Conservation (phyloP, 73 alveolate genomes). For the Paramecium caudatum region DNA sequence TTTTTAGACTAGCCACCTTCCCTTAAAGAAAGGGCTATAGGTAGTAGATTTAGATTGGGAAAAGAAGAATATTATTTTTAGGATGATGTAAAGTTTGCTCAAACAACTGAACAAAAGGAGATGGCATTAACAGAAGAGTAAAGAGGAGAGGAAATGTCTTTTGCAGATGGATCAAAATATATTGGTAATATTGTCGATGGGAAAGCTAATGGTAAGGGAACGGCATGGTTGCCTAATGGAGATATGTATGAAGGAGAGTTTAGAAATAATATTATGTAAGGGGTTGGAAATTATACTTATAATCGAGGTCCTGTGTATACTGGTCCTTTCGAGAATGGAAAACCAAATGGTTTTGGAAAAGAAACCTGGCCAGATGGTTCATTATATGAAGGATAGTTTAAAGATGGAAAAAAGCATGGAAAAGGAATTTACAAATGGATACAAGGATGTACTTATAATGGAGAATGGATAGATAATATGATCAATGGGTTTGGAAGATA, state of each 20-base stretch:
- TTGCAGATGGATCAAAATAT: constrained; percentile 84
- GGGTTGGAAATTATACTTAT: constrained; percentile 81
- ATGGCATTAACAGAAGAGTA: constrained; percentile 8
- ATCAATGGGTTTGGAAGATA: constrained; percentile 83
- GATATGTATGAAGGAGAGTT: constrained; percentile 84
- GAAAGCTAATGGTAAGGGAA: constrained; percentile 85
- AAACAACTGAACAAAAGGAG: background rate
- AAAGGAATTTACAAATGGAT: constrained; percentile 79
- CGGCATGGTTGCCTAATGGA: constrained; percentile 80
- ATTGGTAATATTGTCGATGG: constrained; percentile 82
- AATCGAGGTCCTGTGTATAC: constrained; percentile 81
- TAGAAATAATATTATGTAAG: constrained; percentile 79
- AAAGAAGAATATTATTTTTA: background rate
- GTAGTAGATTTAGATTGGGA: constrained; percentile 3
- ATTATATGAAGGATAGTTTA: constrained; percentile 81
- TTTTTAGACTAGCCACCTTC: background rate
- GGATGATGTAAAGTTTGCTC: background rate
- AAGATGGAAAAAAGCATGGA: constrained; percentile 82
- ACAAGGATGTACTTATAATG: constrained; percentile 72
- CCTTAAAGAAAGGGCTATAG: background rate
- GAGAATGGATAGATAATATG: constrained; percentile 77
- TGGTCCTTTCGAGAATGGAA: constrained; percentile 51
- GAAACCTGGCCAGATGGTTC: constrained; percentile 87
- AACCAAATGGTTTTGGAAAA: constrained; percentile 79
- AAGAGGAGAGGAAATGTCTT: constrained; percentile 28